Evolutionary conservation across 2,329 filamentous ascomycete species (phyloP).

Genomic region (Paraphaeosphaeria sporulosa): DNA sequence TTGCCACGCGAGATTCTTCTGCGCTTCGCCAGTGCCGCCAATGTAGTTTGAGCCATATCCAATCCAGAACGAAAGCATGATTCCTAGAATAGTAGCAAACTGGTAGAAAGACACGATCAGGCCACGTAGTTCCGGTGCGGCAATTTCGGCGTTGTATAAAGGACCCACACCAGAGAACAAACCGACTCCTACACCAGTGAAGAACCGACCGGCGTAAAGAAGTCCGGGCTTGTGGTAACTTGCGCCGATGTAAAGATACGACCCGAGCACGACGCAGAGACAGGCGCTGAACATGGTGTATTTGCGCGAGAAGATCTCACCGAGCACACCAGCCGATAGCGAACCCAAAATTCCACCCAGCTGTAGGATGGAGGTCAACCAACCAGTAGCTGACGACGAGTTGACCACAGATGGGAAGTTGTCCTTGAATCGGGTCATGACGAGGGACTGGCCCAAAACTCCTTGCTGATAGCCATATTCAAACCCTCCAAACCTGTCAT

Average conservation of each 20-base stretch:
- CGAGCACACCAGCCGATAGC: conserved; percentile 56
- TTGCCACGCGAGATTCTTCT: conserved; percentile 37
- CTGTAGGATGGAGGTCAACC: conserved; percentile 61
- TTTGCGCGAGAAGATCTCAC: conserved; percentile 60
- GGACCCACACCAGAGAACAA: conserved; percentile 56
- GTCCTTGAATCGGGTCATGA: conserved; percentile 60
- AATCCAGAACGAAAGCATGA: conserved; percentile 44
- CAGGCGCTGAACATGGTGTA: conserved; percentile 62
- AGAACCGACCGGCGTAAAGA: conserved; percentile 59
- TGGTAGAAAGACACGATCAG: conserved; percentile 41
- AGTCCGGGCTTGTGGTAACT: conserved; percentile 49
- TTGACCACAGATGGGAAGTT: conserved; percentile 59
- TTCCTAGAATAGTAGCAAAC: conserved; percentile 39
- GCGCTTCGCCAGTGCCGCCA: conserved; percentile 50
- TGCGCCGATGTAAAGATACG: conserved; percentile 57
- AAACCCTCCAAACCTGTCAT: conserved; percentile 58
- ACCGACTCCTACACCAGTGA: conserved; percentile 60
- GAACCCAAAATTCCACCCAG: conserved; percentile 60
- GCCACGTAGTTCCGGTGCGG: conserved; percentile 38
- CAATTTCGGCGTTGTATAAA: conserved; percentile 55
- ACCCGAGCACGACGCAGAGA: conserved; percentile 50
- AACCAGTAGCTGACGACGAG: conserved; percentile 58
- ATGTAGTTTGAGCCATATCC: conserved; percentile 48
- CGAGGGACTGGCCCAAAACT: conserved; percentile 62
- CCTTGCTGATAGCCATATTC: conserved; percentile 65